Base-by-base conservation (phyloP, 805 yeast genomes). In the Groenewaldozyma salmanticensis region DNA sequence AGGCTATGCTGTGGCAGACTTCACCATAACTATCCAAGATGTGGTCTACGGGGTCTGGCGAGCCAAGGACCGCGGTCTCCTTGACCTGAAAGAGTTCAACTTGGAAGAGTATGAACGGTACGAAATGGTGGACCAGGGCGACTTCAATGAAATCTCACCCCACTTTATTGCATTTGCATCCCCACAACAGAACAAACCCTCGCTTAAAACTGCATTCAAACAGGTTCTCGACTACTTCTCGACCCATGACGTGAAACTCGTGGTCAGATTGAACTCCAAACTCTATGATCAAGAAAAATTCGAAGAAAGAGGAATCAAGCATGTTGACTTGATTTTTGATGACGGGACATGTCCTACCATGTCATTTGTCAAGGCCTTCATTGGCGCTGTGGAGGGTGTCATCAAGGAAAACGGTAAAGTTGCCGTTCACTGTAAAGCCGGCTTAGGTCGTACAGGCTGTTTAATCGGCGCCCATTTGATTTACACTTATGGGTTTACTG, bases 401-500 rank as follows among this genome's bases (percentile, higher is more conserved):
- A 85, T 90, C 42, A 72, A 74, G 32, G 73, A 78, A 39, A 92
- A 94, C 9, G 96, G 96, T 16, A 87, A 87, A 58, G 81, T 92
- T 46, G 98, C 98, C 1, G 97, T 92, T n/a, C 98, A 92, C 61
- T 92, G 98, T 69, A 90, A 92, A 59, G 98, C 98, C 4, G 98
- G 98, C 3, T 68, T 92, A 43, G 98, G 98, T 9, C 75, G 98
- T 67, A 92, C 98, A 0, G 98, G 98, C 16, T 92, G 98, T 64
- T 71, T 92, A 38, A 92, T 92, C 49, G 98, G 98, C 4, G 98
- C 98, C 0, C 95, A 90, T 61, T 69, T 92, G 50, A 92, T 92
- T 38, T 92, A 92, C 59, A 86, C 95, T 2, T 92, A 90, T 59
- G 96, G 96, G 0, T 92, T 92, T 58, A 92, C 97, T 3, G 98